Evolutionary conservation across 1,284 basidiomycete species (phyloP).

Genomic region (Leccinum pseudoinsigne): DNA sequence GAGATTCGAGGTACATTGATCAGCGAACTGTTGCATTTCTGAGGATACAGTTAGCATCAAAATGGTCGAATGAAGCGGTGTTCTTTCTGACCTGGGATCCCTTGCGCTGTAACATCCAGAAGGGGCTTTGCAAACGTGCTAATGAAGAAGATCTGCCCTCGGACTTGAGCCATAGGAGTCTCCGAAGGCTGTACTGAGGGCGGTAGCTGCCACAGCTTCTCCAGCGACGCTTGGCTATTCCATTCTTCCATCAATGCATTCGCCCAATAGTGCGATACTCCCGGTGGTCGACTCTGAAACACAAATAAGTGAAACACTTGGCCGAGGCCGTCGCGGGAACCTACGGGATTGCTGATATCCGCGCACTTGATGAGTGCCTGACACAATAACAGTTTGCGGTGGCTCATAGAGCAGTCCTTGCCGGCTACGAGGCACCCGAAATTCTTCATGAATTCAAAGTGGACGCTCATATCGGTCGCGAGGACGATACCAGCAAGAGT

Average conservation of each 20-base stretch:
- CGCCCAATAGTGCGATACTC: slow-evolving; percentile 90
- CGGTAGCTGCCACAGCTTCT: slow-evolving; percentile 74
- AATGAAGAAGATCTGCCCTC: slow-evolving; percentile 90
- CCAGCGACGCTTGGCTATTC: slow-evolving; percentile 82
- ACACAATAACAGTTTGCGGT: slow-evolving; percentile 74
- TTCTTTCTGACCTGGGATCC: slow-evolving; percentile 61
- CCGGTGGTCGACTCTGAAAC: slow-evolving; percentile 82
- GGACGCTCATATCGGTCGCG: slow-evolving; percentile 92
- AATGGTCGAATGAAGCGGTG: not conserved
- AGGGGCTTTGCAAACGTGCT: slow-evolving; percentile 81
- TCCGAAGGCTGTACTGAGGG: slow-evolving; percentile 67
- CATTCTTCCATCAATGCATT: slow-evolving; percentile 86
- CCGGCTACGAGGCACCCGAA: slow-evolving; percentile 52
- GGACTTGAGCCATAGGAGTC: slow-evolving; percentile 74
- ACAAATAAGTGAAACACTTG: slow-evolving; percentile 17
- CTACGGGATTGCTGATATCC: slow-evolving; percentile 94
- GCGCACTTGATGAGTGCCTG: slow-evolving; percentile 94
- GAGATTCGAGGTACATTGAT: slow-evolving; percentile 66
- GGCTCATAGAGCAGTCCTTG: slow-evolving; percentile 39
- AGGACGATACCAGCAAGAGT: slow-evolving; percentile 79
- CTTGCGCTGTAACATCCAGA: slow-evolving; percentile 70
- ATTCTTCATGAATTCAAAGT: slow-evolving; percentile 79
- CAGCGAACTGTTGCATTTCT: slow-evolving; percentile 67
- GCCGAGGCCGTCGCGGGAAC: slow-evolving; percentile 32
- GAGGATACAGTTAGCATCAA: slow-evolving; percentile 18